Evolutionary conservation across 345 rosid species (phyloP).

Genomic region (Viola odorata): DNA sequence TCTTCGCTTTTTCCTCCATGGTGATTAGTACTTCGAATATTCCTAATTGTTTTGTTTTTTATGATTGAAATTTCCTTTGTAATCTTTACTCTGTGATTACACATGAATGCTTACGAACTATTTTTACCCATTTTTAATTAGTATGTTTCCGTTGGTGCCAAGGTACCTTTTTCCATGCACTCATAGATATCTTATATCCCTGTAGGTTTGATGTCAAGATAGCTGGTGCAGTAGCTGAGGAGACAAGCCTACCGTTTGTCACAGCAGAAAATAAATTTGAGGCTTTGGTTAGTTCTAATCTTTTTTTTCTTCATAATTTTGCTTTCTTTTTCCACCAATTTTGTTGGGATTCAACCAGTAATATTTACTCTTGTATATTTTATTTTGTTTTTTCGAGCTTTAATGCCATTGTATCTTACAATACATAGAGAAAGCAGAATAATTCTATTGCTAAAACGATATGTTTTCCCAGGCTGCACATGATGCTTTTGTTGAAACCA

Average conservation of each 20-base stretch:
- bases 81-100: not conserved
- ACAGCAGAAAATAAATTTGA: conserved; percentile 98
- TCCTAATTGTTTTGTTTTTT: not conserved
- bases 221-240: conserved; percentile 91
- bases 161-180: not conserved
- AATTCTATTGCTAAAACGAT: conserved; percentile 12
- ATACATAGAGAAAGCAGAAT: conserved; percentile 9
- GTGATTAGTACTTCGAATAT: not conserved
- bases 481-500: conserved; percentile 93
- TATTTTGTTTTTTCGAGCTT: conserved; percentile 7
- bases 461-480: conserved; percentile 74
- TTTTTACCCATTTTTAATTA: not conserved
- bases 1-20: too few relatives aligned
- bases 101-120: not conserved
- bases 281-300: conserved; percentile 69
- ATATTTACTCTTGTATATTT: not conserved
- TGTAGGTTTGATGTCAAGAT: conserved; percentile 85
- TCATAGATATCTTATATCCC: not conserved
- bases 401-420: not conserved
- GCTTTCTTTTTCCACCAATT: conserved; percentile 2
- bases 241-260: conserved; percentile 79
- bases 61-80: not conserved
- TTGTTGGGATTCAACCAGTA: not conserved
- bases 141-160: too few relatives aligned
- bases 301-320: not conserved